Evolutionary conservation across 208 protist genomes (phyloP).

Genomic region (Lotmaria passim): DNA sequence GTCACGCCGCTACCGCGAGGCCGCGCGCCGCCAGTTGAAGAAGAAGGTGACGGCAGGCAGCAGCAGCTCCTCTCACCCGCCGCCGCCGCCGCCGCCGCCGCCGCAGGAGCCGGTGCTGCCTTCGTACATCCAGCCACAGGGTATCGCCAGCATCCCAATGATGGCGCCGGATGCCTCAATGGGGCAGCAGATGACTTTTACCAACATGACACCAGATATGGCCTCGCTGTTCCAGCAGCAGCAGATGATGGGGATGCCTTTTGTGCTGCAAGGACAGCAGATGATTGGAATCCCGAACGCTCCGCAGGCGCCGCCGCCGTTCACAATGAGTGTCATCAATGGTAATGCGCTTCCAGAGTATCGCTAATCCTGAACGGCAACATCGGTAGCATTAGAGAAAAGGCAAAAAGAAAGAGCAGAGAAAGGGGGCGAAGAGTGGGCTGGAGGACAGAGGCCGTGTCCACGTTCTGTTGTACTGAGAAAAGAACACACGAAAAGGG

Average conservation of each 20-base stretch:
- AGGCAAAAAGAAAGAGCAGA: neutral
- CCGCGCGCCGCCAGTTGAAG: slow-evolving; percentile 50
- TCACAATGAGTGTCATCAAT: slow-evolving; percentile 58
- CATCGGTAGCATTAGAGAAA: neutral
- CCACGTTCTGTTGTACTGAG: neutral
- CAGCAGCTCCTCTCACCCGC: slow-evolving; percentile 11
- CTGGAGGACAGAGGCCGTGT: neutral
- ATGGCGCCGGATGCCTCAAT: slow-evolving; percentile 40
- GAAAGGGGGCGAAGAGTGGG: neutral
- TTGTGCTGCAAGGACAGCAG: slow-evolving; percentile 74
- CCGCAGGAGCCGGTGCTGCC: slow-evolving; percentile 35
- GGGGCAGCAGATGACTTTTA: slow-evolving; percentile 60
- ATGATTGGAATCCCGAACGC: slow-evolving; percentile 65
- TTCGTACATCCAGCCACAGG: slow-evolving; percentile 36
- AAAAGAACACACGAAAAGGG: no score
- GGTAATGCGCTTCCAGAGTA: slow-evolving; percentile 31
- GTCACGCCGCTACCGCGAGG: slow-evolving; percentile 65
- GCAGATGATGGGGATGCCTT: slow-evolving; percentile 65
- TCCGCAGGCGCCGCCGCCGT: slow-evolving; percentile 36
- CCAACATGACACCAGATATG: slow-evolving; percentile 61
- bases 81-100: slow-evolving; percentile 25
- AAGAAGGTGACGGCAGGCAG: slow-evolving; percentile 42
- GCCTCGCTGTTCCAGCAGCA: slow-evolving; percentile 58
- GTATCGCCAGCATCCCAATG: slow-evolving; percentile 47
- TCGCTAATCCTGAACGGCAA: slow-evolving; percentile 20